Conservation (phyloP, 2,329 filamentous ascomycete genomes). For the Coniochaeta sp. region DNA sequence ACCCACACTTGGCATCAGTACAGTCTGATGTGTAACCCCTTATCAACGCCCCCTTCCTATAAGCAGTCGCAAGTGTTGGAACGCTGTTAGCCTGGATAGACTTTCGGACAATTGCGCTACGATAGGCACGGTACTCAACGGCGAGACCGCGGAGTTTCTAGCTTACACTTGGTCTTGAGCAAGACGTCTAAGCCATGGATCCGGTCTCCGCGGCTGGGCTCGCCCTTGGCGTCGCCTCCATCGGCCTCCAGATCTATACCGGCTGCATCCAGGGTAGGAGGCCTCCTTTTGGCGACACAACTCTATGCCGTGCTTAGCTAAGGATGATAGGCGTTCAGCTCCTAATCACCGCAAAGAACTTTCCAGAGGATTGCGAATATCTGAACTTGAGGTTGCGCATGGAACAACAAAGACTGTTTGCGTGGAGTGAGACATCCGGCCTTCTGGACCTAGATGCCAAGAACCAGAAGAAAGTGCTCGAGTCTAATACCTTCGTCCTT, state of each 20-base stretch:
- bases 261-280: constrained; percentile 29
- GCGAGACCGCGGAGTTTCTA: neutral
- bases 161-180: too few relatives aligned
- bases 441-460: constrained; percentile 34
- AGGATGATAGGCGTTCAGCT: constrained; percentile 32
- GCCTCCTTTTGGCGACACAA: constrained; percentile 9
- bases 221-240: constrained; percentile 34
- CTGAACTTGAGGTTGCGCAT: constrained; percentile 39
- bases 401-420: constrained; percentile 41
- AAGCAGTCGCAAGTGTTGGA: too few relatives aligned
- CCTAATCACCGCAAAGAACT: constrained; percentile 36
- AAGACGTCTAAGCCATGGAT: constrained; percentile 26
- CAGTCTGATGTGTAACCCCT: neutral
- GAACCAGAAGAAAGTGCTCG: constrained; percentile 30
- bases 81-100: too few relatives aligned
- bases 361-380: constrained; percentile 39
- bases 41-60: neutral
- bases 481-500: constrained; percentile 39
- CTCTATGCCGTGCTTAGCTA: neutral
- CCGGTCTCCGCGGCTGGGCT: constrained; percentile 34
- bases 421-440: constrained; percentile 41
- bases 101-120: too few relatives aligned
- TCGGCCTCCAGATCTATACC: constrained; percentile 37
- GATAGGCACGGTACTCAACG: neutral
- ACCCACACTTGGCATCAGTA: neutral